These are phyloP conservation scores for Colletotrichum sp. DNA, from an alignment of 2,329 filamentous ascomycete species.

Conservation along the genomic window DNA sequence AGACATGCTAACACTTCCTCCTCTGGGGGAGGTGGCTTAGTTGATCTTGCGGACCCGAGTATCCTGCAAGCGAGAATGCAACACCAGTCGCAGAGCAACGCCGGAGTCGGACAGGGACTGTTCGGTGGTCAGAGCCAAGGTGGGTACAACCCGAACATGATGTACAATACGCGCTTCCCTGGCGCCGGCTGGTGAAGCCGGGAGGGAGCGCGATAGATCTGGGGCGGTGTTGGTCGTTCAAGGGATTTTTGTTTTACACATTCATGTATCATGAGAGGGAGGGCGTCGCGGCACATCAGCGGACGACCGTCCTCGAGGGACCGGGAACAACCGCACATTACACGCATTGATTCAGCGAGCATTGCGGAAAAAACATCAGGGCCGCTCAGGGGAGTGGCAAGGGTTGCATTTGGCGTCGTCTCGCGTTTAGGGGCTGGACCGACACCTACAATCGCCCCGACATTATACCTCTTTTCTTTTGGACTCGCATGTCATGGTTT, in stretches of 20 bases:
- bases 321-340: conserved; percentile 15
- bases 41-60: conserved; percentile 99
- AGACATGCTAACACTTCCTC: conserved; percentile 99
- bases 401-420: conserved; percentile 24
- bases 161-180: conserved; percentile 63
- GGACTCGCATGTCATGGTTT: conserved; percentile 36
- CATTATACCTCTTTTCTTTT: conserved; percentile 22
- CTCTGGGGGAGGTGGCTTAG: conserved; percentile 98
- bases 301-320: conserved; percentile 8
- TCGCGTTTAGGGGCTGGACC: conserved; percentile 24
- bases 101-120: conserved; percentile 85
- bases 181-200: conserved; percentile 25
- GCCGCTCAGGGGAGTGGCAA: conserved; percentile 33
- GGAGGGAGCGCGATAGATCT: conserved; percentile 2
- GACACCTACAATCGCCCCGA: conserved; percentile 23
- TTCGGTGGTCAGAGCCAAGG: conserved; percentile 90
- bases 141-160: conserved; percentile 90
- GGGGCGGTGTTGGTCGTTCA: conserved; percentile 14
- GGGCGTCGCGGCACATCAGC: conserved; percentile 17
- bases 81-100: conserved; percentile 81
- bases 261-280: conserved; percentile 24
- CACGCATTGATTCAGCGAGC: conserved; percentile 45
- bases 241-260: conserved; percentile 17
- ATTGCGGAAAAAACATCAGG: conserved; percentile 34
- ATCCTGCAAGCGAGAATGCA: conserved; percentile 98